Conservation (phyloP, 2,329 filamentous ascomycete genomes). For the Colletotrichum sojae region DNA sequence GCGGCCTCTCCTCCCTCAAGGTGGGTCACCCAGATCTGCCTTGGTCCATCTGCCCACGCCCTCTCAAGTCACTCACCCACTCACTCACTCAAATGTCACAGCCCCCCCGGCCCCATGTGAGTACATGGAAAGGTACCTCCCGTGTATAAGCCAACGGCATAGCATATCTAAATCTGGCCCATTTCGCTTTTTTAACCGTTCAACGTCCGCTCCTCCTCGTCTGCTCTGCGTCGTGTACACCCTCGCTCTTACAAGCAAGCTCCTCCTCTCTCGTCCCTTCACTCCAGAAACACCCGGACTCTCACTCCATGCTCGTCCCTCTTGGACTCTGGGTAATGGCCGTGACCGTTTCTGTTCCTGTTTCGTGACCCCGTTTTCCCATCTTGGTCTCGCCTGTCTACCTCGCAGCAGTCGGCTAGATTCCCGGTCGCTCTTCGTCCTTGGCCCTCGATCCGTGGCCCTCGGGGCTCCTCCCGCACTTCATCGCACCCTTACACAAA, state of each 20-base stretch:
- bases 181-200: slow-evolving; percentile 36
- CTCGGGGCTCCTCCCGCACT: slow-evolving; percentile 36
- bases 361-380: slow-evolving; percentile 39
- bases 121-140: slow-evolving; percentile 29
- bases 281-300: slow-evolving; percentile 40
- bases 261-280: slow-evolving; percentile 30
- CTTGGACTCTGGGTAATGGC: slow-evolving; percentile 42
- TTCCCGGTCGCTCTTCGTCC: slow-evolving; percentile 31
- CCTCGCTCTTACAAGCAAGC: slow-evolving; percentile 34
- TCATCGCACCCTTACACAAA: slow-evolving; percentile 28
- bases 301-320: slow-evolving; percentile 40
- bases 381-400: slow-evolving; percentile 28
- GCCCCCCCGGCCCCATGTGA: slow-evolving; percentile 14
- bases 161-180: slow-evolving; percentile 37
- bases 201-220: slow-evolving; percentile 39
- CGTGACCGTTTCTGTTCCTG: slow-evolving; percentile 41
- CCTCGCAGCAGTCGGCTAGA: slow-evolving; percentile 33
- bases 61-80: slow-evolving; percentile 2
- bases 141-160: slow-evolving; percentile 38
- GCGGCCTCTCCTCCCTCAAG: slow-evolving; percentile 12
- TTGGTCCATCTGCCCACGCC: slow-evolving; percentile 28
- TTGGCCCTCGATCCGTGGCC: slow-evolving; percentile 27
- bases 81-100: slow-evolving; percentile 16
- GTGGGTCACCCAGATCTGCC: slow-evolving; percentile 25
- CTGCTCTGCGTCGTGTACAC: slow-evolving; percentile 33